Conservation (phyloP, 257 asterid species). For the Catharanthus roseus region DNA sequence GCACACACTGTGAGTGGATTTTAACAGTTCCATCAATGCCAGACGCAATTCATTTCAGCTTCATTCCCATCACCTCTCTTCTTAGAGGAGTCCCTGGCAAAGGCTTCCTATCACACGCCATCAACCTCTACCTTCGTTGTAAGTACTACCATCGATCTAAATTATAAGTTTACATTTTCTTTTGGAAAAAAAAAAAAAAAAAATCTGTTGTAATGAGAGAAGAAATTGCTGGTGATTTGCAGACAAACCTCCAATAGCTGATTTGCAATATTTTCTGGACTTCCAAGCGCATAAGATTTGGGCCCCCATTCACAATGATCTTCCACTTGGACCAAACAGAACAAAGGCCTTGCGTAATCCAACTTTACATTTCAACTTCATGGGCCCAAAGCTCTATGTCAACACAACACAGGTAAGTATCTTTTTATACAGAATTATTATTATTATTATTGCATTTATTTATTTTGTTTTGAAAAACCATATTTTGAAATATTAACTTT, state of each 20-base stretch:
- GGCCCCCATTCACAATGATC: slow-evolving; percentile 86
- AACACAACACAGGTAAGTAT: slow-evolving; percentile 69
- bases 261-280: slow-evolving; percentile 70
- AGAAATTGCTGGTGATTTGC: slow-evolving; percentile 11
- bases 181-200: background rate
- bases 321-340: slow-evolving; percentile 61
- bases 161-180: background rate
- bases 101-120: slow-evolving; percentile 90
- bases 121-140: slow-evolving; percentile 90
- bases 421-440: no score
- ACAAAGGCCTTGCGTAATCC: slow-evolving; percentile 39
- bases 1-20: slow-evolving; percentile 77
- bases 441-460: no score
- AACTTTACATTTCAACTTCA: slow-evolving; percentile 46
- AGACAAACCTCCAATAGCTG: slow-evolving; percentile 91
- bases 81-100: slow-evolving; percentile 73
- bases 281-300: slow-evolving; percentile 71
- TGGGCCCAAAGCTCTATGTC: slow-evolving; percentile 75
- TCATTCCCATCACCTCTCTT: slow-evolving; percentile 85
- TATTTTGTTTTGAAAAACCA: background rate
- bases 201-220: background rate
- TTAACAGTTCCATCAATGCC: slow-evolving; percentile 65
- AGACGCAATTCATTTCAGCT: slow-evolving; percentile 62
- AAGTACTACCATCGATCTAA: slow-evolving; percentile 21
- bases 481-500: background rate